Evolutionary conservation across 257 asterid genomes (phyloP).

Genomic region (Cynanchum wilfordii): DNA sequence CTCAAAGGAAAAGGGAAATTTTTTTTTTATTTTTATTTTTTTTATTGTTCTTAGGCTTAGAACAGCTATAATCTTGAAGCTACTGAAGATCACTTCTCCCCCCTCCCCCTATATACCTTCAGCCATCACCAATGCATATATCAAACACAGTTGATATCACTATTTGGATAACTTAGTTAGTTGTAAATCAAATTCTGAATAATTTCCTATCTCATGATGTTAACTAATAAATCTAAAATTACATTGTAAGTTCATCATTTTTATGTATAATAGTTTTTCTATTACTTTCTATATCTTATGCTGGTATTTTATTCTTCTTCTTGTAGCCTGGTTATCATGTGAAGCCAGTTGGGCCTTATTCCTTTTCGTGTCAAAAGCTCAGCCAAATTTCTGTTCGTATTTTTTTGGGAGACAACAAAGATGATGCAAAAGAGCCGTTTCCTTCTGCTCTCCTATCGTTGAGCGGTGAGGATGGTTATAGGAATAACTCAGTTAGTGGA

Average conservation of each 20-base stretch:
- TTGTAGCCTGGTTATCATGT: slow-evolving; percentile 90
- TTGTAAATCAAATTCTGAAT: neutral
- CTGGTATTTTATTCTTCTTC: slow-evolving; percentile 23
- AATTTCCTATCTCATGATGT: neutral
- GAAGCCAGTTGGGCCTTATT: slow-evolving; percentile 56
- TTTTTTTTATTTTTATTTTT: no score
- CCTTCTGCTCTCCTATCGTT: slow-evolving; percentile 86
- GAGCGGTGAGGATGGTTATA: slow-evolving; percentile 98
- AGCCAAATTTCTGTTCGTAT: slow-evolving; percentile 70
- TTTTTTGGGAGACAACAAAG: slow-evolving; percentile 43
- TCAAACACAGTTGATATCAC: neutral
- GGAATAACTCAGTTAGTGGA: slow-evolving; percentile 86
- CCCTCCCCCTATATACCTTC: neutral
- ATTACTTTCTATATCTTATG: neutral
- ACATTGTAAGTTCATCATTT: neutral
- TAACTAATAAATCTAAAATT: neutral
- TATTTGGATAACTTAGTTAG: neutral
- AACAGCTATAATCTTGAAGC: neutral
- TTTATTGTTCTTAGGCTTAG: neutral
- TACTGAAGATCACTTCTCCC: neutral
- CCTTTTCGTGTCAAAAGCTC: slow-evolving; percentile 90
- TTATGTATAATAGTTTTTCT: neutral
- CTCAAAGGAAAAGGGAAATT: neutral
- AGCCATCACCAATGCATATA: neutral
- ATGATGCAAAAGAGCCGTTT: slow-evolving; percentile 60